phyloP scores from a whole-genome alignment of 495 filamentous ascomycete species.

The Xylaria bambusicola region DNA sequence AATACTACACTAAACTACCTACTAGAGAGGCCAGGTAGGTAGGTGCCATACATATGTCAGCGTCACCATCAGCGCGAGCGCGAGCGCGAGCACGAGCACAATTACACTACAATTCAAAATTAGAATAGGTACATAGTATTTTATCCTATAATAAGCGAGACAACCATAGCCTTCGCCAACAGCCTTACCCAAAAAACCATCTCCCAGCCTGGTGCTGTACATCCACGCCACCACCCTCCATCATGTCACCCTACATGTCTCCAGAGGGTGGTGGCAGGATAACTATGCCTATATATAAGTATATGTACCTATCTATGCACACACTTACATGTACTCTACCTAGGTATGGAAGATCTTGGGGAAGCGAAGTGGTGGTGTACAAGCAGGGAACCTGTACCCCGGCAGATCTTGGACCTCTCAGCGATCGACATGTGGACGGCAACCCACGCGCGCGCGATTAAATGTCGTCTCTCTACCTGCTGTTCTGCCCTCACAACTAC shows the following conservation, averaged over 20 bases:
- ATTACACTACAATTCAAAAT: too few species aligned
- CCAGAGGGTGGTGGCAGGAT: too few species aligned
- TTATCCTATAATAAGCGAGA: conserved; percentile 8
- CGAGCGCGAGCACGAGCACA: neutral
- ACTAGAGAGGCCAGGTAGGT: neutral
- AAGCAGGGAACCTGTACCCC: conserved; percentile 14
- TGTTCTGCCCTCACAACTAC: too few species aligned
- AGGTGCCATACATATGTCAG: neutral
- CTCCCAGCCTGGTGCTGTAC: neutral
- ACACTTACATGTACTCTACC: too few species aligned
- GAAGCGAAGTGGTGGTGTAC: neutral
- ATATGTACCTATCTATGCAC: too few species aligned
- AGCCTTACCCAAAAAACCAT: conserved; percentile 15
- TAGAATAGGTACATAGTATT: too few species aligned
- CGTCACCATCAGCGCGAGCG: conserved; percentile 1
- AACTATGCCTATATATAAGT: too few species aligned
- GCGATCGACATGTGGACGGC: conserved; percentile 38
- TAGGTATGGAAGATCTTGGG: too few species aligned
- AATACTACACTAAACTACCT: too few species aligned
- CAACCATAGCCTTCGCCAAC: neutral
- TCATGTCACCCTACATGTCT: too few species aligned
- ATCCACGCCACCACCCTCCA: neutral
- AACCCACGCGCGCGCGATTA: conserved; percentile 15
- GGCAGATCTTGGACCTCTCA: conserved; percentile 39
- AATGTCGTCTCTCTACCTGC: too few species aligned